Evolutionary conservation across 176 grass and related monocot species (phyloP).

Genomic region (Oryza nivara): DNA sequence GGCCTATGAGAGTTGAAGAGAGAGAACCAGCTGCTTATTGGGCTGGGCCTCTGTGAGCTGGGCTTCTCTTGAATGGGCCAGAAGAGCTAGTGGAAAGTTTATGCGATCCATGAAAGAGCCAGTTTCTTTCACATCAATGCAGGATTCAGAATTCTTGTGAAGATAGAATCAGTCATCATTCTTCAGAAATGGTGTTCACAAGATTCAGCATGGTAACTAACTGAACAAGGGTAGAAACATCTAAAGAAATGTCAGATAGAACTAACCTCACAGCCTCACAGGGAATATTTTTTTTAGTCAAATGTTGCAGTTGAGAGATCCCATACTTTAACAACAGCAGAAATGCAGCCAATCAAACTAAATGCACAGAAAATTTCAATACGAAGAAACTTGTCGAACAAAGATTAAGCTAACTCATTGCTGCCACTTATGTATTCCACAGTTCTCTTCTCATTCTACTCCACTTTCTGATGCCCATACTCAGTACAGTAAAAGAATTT

Average conservation of each 20-base stretch:
- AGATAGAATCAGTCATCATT: not conserved
- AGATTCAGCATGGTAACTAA: not conserved
- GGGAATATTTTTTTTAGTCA: not conserved
- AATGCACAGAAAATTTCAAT: not conserved
- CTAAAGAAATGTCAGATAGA: not conserved
- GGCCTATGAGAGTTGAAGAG: not conserved
- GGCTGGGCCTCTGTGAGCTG: not conserved
- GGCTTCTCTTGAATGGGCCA: not conserved
- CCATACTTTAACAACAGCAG: not conserved
- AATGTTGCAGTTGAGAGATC: slow-evolving; percentile 21
- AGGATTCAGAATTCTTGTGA: not conserved
- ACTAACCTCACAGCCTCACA: not conserved
- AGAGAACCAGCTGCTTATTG: not conserved
- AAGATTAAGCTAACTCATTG: not conserved
- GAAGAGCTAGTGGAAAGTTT: not conserved
- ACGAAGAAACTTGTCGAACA: slow-evolving; percentile 12
- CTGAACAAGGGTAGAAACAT: not conserved
- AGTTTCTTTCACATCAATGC: not conserved
- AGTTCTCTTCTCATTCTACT: not conserved
- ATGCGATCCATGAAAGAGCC: not conserved
- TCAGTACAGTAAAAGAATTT: not conserved
- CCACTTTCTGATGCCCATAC: not conserved
- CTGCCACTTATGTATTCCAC: not conserved
- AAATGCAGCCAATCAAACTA: not conserved
- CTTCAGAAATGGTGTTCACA: not conserved